phyloP scores from a whole-genome alignment of 768 basidiomycete species.

The Tulasnella sp. region DNA sequence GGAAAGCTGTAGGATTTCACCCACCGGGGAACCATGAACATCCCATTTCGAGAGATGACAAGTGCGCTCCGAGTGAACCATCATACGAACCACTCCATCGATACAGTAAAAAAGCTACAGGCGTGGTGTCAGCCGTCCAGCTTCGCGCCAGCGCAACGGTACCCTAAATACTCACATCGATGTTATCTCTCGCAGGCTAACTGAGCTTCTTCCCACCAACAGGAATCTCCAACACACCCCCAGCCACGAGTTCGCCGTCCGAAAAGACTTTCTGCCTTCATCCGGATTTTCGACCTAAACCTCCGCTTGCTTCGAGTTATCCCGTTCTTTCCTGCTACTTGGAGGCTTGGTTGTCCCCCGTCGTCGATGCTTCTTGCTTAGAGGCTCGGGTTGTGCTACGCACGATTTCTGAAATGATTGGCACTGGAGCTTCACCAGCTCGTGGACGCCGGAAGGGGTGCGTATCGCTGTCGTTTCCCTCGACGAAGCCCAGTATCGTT shows the following conservation, averaged over 20 bases:
- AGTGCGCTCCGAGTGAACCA: conserved; percentile 72
- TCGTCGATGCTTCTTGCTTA: conserved; percentile 37
- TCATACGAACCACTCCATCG: conserved; percentile 81
- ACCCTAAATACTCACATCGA: conserved; percentile 54
- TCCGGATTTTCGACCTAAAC: conserved; percentile 30
- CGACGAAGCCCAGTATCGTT: conserved; percentile 10
- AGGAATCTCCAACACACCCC: conserved; percentile 79
- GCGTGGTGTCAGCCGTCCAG: not conserved
- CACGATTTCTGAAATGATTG: conserved; percentile 27
- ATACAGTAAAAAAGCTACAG: conserved; percentile 68
- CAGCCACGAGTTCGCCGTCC: conserved; percentile 84
- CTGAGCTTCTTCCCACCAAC: conserved; percentile 71
- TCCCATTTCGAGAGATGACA: conserved; percentile 70
- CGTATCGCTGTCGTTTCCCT: conserved; percentile 9
- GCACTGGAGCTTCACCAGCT: conserved; percentile 16
- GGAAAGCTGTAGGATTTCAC: conserved; percentile 17
- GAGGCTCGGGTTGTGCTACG: conserved; percentile 44
- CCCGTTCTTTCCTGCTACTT: conserved; percentile 31
- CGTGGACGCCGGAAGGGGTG: conserved; percentile 16
- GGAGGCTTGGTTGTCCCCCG: conserved; percentile 35
- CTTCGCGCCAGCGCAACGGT: not conserved
- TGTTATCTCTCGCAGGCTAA: conserved; percentile 89
- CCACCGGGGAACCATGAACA: conserved; percentile 85
- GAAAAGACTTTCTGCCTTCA: conserved; percentile 87
- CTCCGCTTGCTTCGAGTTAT: conserved; percentile 19